Percentiles rank a stretch among this genome's conserved stretches.
phyloP scores from a whole-genome alignment of 1,284 basidiomycete species.

The Ganoderma sinense region DNA sequence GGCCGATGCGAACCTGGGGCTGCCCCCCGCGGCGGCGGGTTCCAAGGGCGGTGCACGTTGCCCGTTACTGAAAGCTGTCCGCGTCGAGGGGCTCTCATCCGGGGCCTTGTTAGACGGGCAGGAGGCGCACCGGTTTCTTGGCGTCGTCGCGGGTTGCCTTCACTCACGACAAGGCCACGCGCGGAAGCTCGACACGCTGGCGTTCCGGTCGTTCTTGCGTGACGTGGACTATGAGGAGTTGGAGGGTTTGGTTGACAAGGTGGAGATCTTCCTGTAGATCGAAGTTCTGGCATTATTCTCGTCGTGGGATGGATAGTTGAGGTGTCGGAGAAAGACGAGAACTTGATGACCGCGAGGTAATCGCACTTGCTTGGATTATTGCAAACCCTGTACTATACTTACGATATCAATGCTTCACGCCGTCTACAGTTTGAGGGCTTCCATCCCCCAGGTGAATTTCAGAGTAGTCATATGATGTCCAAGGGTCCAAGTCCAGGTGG shows the following conservation, averaged over 20 bases:
- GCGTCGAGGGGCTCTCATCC: not conserved
- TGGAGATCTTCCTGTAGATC: not conserved
- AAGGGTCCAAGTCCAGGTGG: not conserved
- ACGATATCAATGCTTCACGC: not conserved
- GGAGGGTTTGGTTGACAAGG: not conserved
- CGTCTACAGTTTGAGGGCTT: not conserved
- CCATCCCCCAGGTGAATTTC: not conserved
- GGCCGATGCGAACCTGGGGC: too few relatives aligned
- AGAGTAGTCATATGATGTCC: not conserved
- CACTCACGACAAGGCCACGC: not conserved
- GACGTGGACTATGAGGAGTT: not conserved
- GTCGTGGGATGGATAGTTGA: too few relatives aligned
- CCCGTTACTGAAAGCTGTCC: not conserved
- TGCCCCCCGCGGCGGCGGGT: not conserved
- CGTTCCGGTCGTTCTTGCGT: not conserved
- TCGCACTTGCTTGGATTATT: too few relatives aligned
- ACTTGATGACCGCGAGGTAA: too few relatives aligned
- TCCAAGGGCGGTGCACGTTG: not conserved
- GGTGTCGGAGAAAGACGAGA: too few relatives aligned
- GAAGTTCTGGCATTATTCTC: not conserved
- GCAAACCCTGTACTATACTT: too few relatives aligned
- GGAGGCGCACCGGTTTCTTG: not conserved
- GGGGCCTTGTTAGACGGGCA: not conserved
- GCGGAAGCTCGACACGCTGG: not conserved
- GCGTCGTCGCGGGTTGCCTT: not conserved